Conservation (phyloP, 164 flowering plant genomes). For the Brasenia schreberi region DNA sequence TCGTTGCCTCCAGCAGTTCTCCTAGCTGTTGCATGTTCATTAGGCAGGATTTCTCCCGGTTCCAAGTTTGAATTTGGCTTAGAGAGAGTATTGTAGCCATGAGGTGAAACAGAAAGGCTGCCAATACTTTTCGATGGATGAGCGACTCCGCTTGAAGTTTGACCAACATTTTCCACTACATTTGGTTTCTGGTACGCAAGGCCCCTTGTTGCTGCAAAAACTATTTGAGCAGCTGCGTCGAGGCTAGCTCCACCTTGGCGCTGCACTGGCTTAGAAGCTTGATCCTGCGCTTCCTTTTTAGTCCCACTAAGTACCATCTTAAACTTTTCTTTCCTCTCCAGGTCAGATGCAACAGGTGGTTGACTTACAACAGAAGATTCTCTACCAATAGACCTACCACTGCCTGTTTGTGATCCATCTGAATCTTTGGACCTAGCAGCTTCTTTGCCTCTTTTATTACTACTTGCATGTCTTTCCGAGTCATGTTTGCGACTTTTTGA, state of each 20-base stretch:
- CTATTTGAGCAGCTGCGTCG: constrained; percentile 84
- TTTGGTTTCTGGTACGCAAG: constrained; percentile 25
- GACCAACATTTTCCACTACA: constrained; percentile 18
- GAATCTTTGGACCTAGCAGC: constrained; percentile 18
- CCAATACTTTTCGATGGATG: constrained; percentile 1
- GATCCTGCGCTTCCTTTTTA: constrained; percentile 61
- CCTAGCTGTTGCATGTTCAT: neutral
- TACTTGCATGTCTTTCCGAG: constrained; percentile 11
- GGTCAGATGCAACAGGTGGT: constrained; percentile 37
- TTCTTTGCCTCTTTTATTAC: constrained; percentile 19
- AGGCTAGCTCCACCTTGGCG: constrained; percentile 32
- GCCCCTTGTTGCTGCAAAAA: constrained; percentile 88
- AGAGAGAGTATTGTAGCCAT: constrained; percentile 10
- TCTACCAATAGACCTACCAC: constrained; percentile 15
- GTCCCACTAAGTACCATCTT: constrained; percentile 72
- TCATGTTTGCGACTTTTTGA: constrained; percentile 27
- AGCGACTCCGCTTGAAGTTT: constrained; percentile 16
- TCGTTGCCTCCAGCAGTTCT: constrained; percentile 3
- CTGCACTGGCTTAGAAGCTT: constrained; percentile 24
- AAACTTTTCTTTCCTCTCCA: constrained; percentile 76
- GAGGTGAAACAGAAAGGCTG: constrained; percentile 15
- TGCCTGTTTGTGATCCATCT: constrained; percentile 12
- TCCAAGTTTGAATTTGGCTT: constrained; percentile 17
- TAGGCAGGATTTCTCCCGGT: constrained; percentile 19
- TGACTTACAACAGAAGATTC: constrained; percentile 1